Evolutionary conservation across 495 filamentous ascomycete genomes (phyloP).

Genomic region (Aspergillus nanangensis): DNA sequence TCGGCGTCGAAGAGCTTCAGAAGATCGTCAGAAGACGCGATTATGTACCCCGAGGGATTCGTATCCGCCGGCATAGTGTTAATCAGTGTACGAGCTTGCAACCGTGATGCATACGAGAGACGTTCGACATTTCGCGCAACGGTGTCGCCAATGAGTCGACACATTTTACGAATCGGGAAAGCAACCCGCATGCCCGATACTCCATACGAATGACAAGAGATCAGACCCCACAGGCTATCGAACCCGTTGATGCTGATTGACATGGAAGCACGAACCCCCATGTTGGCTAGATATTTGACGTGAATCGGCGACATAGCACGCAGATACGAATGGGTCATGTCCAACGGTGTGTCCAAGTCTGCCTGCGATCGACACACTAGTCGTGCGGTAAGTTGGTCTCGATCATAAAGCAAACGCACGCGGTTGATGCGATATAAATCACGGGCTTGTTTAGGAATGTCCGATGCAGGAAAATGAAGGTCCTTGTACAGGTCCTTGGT

Average conservation of each 20-base stretch:
- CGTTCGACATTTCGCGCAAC: conserved; percentile 87
- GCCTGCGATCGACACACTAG: conserved; percentile 74
- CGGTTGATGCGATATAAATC: conserved; percentile 66
- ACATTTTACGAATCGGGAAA: conserved; percentile 92
- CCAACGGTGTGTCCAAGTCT: conserved; percentile 73
- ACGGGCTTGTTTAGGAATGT: conserved; percentile 83
- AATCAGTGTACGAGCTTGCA: conserved; percentile 52
- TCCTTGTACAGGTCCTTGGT: conserved; percentile 87
- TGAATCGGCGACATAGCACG: conserved; percentile 86
- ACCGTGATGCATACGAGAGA: conserved; percentile 76
- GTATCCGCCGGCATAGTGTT: conserved; percentile 64
- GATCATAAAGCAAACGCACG: conserved; percentile 36
- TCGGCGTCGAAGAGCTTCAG: conserved; percentile 85
- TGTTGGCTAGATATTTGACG: conserved; percentile 84
- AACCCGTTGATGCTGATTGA: conserved; percentile 90
- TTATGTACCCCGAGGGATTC: conserved; percentile 88
- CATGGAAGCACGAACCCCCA: conserved; percentile 89
- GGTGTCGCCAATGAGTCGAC: conserved; percentile 82
- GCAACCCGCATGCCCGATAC: conserved; percentile 81
- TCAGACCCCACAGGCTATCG: conserved; percentile 82
- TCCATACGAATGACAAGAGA: conserved; percentile 84
- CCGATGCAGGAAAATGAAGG: conserved; percentile 84
- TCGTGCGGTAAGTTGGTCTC: conserved; percentile 51
- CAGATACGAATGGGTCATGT: conserved; percentile 82
- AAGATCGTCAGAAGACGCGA: conserved; percentile 85